Base-by-base conservation (phyloP, 2,329 filamentous ascomycete genomes). In the Graphilbum fragrans region DNA sequence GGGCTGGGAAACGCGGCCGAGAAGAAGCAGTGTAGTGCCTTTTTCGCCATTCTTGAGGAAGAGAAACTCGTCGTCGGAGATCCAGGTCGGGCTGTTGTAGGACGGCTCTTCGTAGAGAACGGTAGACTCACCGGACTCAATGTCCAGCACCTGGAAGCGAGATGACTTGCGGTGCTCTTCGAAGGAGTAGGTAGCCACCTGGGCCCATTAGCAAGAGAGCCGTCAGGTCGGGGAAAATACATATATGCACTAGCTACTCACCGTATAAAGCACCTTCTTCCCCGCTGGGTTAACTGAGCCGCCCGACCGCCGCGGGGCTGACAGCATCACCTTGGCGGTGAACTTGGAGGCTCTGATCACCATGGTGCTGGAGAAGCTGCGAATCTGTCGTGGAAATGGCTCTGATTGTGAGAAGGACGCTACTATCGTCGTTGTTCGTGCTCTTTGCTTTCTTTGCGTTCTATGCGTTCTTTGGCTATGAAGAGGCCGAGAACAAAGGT, bases 161-260 rank as follows among this genome's bases (percentile, higher is more conserved):
- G 66, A 70, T 5, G 70, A 73, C 55, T 80, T 82, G 37, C 69
- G 68, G 55, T 93, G 86, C 1, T 74, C 70, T 32, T 82, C 69
- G 58, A 94, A 94, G 5, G 78, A 88, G 59, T 94, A 94, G 2
- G 80, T 77, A 1, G 82, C 84, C 16, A 78, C 66, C 58, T 79
- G 56, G 41, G 3, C 16, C 10, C 33, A 35, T 36, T 25, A 25
- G 22, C 25, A 9, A 3, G 20, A 9, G 18, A 34, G 21, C 18
- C 18, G 18, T n/a, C n/a, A n/a, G n/a, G n/a, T n/a, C n/a, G 37
- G 7, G 23, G 8, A 11, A 25, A 5, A 17, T 6, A 2, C 18
- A n/a, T n/a, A n/a, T n/a, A n/a, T n/a, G n/a, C n/a, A 22, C 11
- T 10, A 10, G 5, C 8, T 14, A 50, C 61, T 50, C 51, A 78